Percentiles rank a stretch among this genome's conserved stretches.
Conservation (phyloP, 2,329 filamentous ascomycete species). For the Botrytis fabae region DNA sequence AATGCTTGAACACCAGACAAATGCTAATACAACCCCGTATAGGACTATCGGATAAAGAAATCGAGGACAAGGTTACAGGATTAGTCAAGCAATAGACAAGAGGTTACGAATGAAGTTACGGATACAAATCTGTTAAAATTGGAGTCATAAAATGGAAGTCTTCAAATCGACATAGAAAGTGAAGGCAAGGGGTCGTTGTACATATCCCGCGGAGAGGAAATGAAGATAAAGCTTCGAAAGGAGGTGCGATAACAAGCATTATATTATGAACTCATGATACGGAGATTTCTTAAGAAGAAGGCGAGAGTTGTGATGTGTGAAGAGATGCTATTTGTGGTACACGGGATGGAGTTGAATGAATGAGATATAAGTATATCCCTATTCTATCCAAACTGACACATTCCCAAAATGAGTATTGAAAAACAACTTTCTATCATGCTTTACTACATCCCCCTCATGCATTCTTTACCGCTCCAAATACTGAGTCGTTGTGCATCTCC, state of each 20-base stretch:
- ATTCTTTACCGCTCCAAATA: not conserved
- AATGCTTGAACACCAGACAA: not conserved
- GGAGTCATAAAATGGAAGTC: not conserved
- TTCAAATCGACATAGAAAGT: not conserved
- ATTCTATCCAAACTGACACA: not conserved
- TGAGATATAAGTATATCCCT: slow-evolving; percentile 1
- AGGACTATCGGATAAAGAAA: slow-evolving; percentile 69
- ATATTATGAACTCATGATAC: not conserved
- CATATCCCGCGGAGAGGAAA: slow-evolving; percentile 17
- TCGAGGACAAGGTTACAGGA: slow-evolving; percentile 41
- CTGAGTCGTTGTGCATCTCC: not conserved
- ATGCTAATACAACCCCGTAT: not conserved
- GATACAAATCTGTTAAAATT: not conserved
- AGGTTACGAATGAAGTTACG: not conserved
- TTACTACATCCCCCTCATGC: not conserved
- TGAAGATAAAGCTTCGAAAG: not conserved
- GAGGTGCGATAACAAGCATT: slow-evolving; percentile 1
- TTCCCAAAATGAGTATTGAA: no score
- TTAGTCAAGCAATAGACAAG: slow-evolving; percentile 19
- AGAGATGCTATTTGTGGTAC: not conserved
- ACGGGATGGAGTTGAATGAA: not conserved
- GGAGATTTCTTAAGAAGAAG: not conserved
- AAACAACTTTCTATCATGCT: not conserved
- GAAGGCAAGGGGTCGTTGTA: slow-evolving; percentile 10
- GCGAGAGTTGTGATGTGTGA: not conserved